Conservation (phyloP, 306 rosid genomes). For the Rosa chinensis region DNA sequence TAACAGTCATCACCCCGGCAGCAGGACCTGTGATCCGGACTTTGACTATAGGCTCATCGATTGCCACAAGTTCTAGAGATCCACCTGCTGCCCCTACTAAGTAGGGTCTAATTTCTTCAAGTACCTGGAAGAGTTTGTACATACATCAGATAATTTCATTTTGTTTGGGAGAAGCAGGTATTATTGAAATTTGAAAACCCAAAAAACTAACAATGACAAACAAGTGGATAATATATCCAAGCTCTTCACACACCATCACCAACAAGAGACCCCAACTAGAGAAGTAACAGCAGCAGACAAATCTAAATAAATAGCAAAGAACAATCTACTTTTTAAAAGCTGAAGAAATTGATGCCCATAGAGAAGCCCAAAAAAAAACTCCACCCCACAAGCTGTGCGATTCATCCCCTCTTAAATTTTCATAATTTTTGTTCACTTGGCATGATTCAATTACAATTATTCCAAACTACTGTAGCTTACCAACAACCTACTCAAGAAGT, state of each 20-base stretch:
- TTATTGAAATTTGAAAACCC: neutral
- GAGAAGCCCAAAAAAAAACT: neutral
- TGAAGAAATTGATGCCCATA: neutral
- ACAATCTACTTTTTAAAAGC: neutral
- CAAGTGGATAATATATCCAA: neutral
- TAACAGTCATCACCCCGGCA: slow-evolving; percentile 69
- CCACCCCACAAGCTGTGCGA: neutral
- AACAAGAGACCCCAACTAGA: neutral
- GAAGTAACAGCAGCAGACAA: neutral
- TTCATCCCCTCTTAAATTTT: neutral
- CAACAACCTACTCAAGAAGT: neutral
- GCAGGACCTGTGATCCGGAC: slow-evolving; percentile 39
- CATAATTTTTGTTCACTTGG: neutral
- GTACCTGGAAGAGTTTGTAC: slow-evolving; percentile 50
- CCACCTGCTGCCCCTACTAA: slow-evolving; percentile 88
- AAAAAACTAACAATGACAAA: neutral
- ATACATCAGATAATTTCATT: neutral
- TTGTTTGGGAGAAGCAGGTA: neutral
- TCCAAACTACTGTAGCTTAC: neutral
- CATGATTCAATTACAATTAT: neutral
- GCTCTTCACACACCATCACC: neutral
- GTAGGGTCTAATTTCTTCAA: slow-evolving; percentile 95
- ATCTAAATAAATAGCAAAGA: neutral
- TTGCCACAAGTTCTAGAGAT: slow-evolving; percentile 75
- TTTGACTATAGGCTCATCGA: slow-evolving; percentile 86